Evolutionary conservation across 768 basidiomycete species (phyloP), one percentile per base, ranked within the genome.

Genomic region (Leccinum fibrillosum): DNA sequence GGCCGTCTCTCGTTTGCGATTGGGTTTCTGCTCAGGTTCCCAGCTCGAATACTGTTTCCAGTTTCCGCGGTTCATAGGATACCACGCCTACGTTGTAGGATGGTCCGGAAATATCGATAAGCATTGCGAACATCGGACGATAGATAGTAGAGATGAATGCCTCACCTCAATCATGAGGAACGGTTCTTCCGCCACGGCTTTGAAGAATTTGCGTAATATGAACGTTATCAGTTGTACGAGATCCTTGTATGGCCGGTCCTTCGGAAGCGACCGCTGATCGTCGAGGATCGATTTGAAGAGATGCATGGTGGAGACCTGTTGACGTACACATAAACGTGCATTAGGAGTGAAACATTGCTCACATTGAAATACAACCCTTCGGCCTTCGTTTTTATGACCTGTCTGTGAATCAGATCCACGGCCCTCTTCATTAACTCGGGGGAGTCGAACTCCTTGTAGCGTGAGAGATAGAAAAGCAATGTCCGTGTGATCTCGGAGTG

Each of bases 351-450:
- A 44, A 28, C 9, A 32, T 12, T 50, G 72, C 82, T 54, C 59
- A 94, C 96, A 75, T 95, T 92, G 83, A 96, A 99, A 74, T 93
- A 98, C 9, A 99, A 75, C 0, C 89, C 96, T 70, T 98, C 97
- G 1, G 94, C 92, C 71, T 97, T 94, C 15, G 89, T 88, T 65
- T 83, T 87, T 60, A 99, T 85, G 48, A 88, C 94, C 62, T 96
- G 92, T 13, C 97, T 84, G 70, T 98, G 92, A 64, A 99, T 80
- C 64, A 99, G 76, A 63, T 82, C 84, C 34, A 98, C 94, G 39
- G 93, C 88, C 49, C 94, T 84, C 71, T 90, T 92, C 86, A 98
- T 89, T 69, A 88, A 82, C 65, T 98, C 92, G 0, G 89, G 75
- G 28, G 72, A 68, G 57, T 74, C 73, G 72, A 95, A 94, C 53